Conservation (phyloP, 441 rosid genomes). For the Arabidopsis lyrata region DNA sequence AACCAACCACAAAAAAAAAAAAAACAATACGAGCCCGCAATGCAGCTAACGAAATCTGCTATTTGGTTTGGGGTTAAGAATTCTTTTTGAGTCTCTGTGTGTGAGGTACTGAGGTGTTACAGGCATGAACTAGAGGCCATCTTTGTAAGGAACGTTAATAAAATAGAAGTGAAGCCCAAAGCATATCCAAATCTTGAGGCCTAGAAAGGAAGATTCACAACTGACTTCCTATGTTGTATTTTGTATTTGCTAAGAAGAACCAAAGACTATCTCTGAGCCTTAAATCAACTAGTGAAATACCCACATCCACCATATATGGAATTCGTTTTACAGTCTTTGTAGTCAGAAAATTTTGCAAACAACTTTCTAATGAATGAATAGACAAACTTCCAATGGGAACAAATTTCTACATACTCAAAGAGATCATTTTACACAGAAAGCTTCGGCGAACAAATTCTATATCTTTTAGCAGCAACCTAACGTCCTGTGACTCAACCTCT, state of each 20-base stretch:
- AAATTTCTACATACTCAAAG: not conserved
- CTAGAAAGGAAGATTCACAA: constrained; percentile 36
- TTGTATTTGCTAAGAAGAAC: constrained; percentile 8
- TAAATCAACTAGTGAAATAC: not conserved
- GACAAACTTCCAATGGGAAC: not conserved
- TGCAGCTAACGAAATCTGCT: too few species aligned
- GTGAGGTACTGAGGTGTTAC: constrained; percentile 42
- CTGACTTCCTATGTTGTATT: not conserved
- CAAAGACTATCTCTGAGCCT: constrained; percentile 20
- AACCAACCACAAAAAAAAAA: too few species aligned
- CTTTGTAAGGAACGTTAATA: constrained; percentile 71
- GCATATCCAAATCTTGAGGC: constrained; percentile 75
- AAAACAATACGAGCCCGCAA: too few species aligned
- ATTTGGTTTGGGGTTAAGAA: too few species aligned
- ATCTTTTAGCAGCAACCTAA: constrained; percentile 6
- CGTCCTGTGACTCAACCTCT: constrained; percentile 2
- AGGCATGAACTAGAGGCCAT: constrained; percentile 88
- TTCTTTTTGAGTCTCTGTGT: not conserved
- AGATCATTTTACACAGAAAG: not conserved
- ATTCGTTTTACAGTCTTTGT: not conserved
- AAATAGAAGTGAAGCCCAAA: constrained; percentile 91
- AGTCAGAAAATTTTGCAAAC: not conserved
- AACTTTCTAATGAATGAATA: not conserved
- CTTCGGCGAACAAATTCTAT: not conserved
- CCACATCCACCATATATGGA: not conserved